Conservation (phyloP, 352 stramenopile species). For the Globisporangium abappressorium region DNA sequence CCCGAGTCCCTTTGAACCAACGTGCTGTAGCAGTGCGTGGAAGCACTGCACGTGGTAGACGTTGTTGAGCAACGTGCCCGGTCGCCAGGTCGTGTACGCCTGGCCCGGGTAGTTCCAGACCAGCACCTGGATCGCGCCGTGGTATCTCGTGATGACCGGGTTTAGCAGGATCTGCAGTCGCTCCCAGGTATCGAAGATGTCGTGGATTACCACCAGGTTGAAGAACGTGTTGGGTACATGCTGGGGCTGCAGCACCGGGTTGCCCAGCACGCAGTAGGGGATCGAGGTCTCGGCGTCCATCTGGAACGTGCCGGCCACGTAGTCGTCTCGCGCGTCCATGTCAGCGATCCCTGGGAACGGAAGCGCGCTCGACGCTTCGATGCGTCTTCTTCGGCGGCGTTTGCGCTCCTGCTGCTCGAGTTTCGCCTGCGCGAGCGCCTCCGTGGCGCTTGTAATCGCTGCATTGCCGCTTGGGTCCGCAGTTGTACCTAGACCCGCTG, state of each 20-base stretch:
- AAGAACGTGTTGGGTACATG: conserved; percentile 71
- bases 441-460: conserved; percentile 29
- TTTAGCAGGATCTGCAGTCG: conserved; percentile 92
- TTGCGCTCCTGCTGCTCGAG: conserved; percentile 39
- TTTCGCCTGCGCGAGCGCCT: conserved; percentile 45
- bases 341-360: conserved; percentile 42
- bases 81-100: conserved; percentile 92
- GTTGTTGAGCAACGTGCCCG: conserved; percentile 91
- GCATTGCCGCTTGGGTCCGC: conserved; percentile 3
- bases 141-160: conserved; percentile 86
- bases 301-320: conserved; percentile 69
- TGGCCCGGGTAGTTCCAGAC: conserved; percentile 97
- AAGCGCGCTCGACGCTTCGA: conserved; percentile 42
- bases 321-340: conserved; percentile 52
- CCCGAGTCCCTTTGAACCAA: conserved; percentile 15
- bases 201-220: conserved; percentile 94
- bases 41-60: conserved; percentile 88
- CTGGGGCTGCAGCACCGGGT: conserved; percentile 16
- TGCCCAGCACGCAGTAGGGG: conserved; percentile 89
- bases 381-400: conserved; percentile 25
- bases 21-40: conserved; percentile 74
- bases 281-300: conserved; percentile 92
- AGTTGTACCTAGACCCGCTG: background rate
- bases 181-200: conserved; percentile 96
- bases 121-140: conserved; percentile 81